Evolutionary conservation across 257 asterid genomes (phyloP).

Genomic region (Sherardia arvensis): DNA sequence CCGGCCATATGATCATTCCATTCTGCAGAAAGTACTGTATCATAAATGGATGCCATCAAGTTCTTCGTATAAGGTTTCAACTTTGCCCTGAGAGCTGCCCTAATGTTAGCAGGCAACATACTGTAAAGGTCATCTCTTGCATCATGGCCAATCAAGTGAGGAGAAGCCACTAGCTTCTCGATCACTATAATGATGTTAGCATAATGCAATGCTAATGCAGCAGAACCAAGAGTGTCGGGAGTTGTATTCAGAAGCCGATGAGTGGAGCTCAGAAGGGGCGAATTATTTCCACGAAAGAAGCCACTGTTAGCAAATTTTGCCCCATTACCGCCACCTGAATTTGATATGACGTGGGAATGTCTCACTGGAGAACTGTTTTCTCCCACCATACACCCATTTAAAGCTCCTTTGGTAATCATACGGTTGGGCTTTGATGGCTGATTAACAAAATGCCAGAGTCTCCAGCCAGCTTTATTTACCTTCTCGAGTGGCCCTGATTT

Average conservation of each 20-base stretch:
- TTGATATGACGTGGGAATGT: slow-evolving; percentile 18
- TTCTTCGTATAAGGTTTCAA: slow-evolving; percentile 61
- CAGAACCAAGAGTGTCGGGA: slow-evolving; percentile 68
- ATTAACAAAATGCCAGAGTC: slow-evolving; percentile 53
- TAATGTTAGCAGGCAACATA: slow-evolving; percentile 72
- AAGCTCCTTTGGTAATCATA: slow-evolving; percentile 25
- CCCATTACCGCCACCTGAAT: slow-evolving; percentile 5
- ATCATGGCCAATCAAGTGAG: slow-evolving; percentile 82
- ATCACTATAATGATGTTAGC: slow-evolving; percentile 69
- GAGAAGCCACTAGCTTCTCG: slow-evolving; percentile 69
- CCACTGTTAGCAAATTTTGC: slow-evolving; percentile 19
- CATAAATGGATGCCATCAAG: slow-evolving; percentile 43
- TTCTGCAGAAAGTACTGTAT: slow-evolving; percentile 55
- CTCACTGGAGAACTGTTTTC: slow-evolving; percentile 26
- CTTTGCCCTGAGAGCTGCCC: slow-evolving; percentile 62
- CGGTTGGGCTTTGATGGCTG: slow-evolving; percentile 33
- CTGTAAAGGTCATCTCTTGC: slow-evolving; percentile 76
- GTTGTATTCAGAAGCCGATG: slow-evolving; percentile 55
- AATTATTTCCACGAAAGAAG: slow-evolving; percentile 22
- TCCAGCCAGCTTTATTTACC: slow-evolving; percentile 33
- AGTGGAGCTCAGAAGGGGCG: slow-evolving; percentile 21
- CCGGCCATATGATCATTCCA: slow-evolving; percentile 69
- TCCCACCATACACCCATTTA: slow-evolving; percentile 29
- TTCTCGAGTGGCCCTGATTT: slow-evolving; percentile 37
- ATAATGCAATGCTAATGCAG: slow-evolving; percentile 78